Percentiles rank a stretch among this genome's conserved stretches.
These are phyloP conservation scores for Rickenella mellea DNA, from an alignment of 768 basidiomycete species.

Conservation along the genomic window DNA sequence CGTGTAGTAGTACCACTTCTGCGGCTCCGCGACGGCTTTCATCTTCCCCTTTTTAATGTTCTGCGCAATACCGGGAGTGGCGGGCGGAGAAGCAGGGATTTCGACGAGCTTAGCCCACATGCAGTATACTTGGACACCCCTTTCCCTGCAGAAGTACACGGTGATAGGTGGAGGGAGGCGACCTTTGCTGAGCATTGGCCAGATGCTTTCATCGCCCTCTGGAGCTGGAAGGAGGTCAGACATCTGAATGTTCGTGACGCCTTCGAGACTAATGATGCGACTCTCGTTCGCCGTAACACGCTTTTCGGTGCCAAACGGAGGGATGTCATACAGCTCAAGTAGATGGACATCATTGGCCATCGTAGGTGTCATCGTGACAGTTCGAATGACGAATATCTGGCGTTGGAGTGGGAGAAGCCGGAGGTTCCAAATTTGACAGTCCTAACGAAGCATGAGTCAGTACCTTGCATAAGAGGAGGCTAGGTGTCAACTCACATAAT, in stretches of 20 bases:
- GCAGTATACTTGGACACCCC: not conserved
- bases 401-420: conserved; percentile 42
- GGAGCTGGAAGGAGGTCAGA: no score
- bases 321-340: not conserved
- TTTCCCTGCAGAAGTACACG: not conserved
- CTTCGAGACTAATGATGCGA: not conserved
- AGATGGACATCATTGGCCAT: not conserved
- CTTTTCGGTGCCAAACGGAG: not conserved
- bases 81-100: not conserved
- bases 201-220: no score
- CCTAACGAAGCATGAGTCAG: conserved; percentile 18
- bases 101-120: not conserved
- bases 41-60: no score
- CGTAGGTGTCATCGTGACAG: conserved; percentile 16
- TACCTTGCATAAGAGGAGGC: not conserved
- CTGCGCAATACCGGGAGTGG: not conserved
- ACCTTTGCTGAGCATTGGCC: not conserved
- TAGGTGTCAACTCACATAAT: not conserved
- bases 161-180: not conserved
- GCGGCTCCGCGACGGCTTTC: not conserved
- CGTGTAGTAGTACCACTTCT: not conserved
- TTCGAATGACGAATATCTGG: conserved; percentile 43
- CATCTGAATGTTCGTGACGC: not conserved
- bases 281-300: not conserved
- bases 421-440: conserved; percentile 40